Percentiles rank a stretch among this genome's conserved stretches.
phyloP scores from a whole-genome alignment of 768 basidiomycete genomes.

The Strobilomyces echinocephalus region DNA sequence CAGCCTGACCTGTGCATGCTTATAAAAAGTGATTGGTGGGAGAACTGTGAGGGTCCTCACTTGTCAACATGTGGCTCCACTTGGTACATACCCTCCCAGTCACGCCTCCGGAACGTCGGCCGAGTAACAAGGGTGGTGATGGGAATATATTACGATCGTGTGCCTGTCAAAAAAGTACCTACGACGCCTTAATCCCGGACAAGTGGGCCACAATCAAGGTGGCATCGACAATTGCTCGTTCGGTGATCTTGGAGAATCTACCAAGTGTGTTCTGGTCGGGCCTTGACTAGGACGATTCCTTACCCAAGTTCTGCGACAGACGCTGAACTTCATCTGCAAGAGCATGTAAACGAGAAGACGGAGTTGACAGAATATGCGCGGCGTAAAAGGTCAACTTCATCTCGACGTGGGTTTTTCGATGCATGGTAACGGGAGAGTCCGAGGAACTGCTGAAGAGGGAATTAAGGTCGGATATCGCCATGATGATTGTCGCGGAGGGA shows the following conservation, averaged over 20 bases:
- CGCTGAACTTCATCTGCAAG: constrained; percentile 41
- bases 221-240: background rate
- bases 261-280: background rate
- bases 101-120: background rate
- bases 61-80: background rate
- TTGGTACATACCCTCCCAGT: constrained; percentile 27
- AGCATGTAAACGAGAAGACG: constrained; percentile 36
- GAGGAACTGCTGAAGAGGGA: constrained; percentile 14
- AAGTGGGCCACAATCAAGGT: background rate
- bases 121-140: too few relatives aligned
- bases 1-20: background rate
- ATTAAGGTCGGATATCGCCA: constrained; percentile 26
- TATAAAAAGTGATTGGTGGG: constrained; percentile 9
- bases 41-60: constrained; percentile 28
- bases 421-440: background rate
- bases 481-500: constrained; percentile 13
- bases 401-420: constrained; percentile 33
- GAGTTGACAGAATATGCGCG: constrained; percentile 52
- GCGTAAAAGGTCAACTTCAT: constrained; percentile 71
- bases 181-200: too few relatives aligned
- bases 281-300: constrained; percentile 8
- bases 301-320: constrained; percentile 24
- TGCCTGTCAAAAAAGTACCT: background rate
- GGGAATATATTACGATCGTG: background rate
- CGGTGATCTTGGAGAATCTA: background rate